Conservation (phyloP, 169 alveolate genomes). For the Babesia sp. region DNA sequence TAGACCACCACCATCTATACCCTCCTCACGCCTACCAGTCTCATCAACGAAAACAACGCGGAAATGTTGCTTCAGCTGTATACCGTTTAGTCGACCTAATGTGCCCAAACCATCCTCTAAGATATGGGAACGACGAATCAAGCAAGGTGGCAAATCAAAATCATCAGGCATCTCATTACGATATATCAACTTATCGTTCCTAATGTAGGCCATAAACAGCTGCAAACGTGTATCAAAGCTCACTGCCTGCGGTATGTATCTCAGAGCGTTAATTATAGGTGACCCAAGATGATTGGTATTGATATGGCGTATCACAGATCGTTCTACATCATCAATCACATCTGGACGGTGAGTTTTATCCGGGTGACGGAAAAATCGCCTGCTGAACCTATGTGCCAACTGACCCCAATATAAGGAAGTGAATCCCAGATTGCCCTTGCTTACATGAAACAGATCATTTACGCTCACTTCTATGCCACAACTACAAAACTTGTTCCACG, state of each 20-base stretch:
- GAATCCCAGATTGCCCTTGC: neutral
- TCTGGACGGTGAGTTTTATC: neutral
- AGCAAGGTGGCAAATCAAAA: constrained; percentile 44
- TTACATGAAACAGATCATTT: neutral
- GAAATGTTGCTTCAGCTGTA: constrained; percentile 71
- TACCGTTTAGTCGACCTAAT: constrained; percentile 59
- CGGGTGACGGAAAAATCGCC: constrained; percentile 28
- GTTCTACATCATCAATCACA: constrained; percentile 45
- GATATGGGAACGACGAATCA: constrained; percentile 74
- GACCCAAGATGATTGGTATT: constrained; percentile 12
- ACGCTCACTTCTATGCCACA: constrained; percentile 51
- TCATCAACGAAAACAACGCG: constrained; percentile 85
- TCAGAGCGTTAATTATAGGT: constrained; percentile 6
- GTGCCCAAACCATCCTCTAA: constrained; percentile 77
- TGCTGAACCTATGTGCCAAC: constrained; percentile 28
- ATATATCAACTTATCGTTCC: constrained; percentile 32
- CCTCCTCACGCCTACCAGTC: constrained; percentile 89
- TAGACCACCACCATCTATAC: constrained; percentile 98
- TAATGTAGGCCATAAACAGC: constrained; percentile 34
- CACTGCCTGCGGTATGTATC: constrained; percentile 51
- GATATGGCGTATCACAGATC: constrained; percentile 7
- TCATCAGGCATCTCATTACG: constrained; percentile 49
- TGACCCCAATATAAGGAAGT: constrained; percentile 25
- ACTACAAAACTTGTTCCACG: constrained; percentile 33
- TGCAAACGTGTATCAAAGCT: constrained; percentile 43